Evolutionary conservation across 78 protist species (phyloP), one percentile per base, ranked within the genome.

Genomic region (Isochrysis galbana): DNA sequence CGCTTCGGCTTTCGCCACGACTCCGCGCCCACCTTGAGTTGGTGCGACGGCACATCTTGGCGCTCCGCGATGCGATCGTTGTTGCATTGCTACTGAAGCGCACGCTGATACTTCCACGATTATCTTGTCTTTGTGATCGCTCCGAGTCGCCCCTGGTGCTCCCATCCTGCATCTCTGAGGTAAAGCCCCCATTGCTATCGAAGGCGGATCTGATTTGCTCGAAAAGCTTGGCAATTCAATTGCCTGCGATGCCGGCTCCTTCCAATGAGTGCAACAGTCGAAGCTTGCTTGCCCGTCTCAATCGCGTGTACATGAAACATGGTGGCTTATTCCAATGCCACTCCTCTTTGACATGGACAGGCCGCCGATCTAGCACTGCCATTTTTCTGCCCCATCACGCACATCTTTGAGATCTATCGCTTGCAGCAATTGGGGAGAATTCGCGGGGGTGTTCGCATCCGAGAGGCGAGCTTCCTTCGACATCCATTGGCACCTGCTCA

Each of bases 1-100:
- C 84, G 21, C 84, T 77, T 32, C 19, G 17, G 21, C 44, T 2
- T 22, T 77, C 84, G 84, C 84, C 84, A 5, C 44, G 84, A n/a
- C 44, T 77, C 34, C 84, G 46, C n/a, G 47, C 44, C 47, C 84
- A 77, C 46, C 84, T 77, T 46, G 84, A 77, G 84, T 46, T 77
- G 19, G 47, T 77, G 47, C 44, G 84, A 3, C 44, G 84, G 44
- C 84, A 77, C n/a, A 4, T 77, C 26, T 46, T 39, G 19, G 84
- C 84, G 46, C 47, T 77, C 14, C 84, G 84, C 44, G 84, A 77
- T 14, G 84, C 84, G 45, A 41, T 77, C 47, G 84, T 46, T 3
- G 19, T 77, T 0, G 48, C 84, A 21, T 19, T 0, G 34, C 29
- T 32, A 14, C 84, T 77, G 29, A 29, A 29, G 34, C 84, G 84